Evolutionary conservation across 768 basidiomycete genomes (phyloP).

Genomic region (Rhodosporidiobolus odoratus): DNA sequence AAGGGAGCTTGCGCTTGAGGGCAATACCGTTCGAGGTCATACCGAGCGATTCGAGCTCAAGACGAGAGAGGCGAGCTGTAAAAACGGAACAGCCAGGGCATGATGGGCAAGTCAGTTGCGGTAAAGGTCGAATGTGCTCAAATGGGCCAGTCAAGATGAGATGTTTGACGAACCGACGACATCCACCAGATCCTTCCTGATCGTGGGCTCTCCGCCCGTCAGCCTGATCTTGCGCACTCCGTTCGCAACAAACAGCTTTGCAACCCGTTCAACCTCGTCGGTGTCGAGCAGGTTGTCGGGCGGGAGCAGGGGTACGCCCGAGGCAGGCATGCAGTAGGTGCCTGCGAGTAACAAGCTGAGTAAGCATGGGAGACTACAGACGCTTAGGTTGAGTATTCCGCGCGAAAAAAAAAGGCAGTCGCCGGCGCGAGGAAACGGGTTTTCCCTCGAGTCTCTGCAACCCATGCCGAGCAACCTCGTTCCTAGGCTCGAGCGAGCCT

Average conservation of each 20-base stretch:
- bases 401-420: not conserved
- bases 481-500: no score
- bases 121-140: not conserved
- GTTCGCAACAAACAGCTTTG: constrained; percentile 67
- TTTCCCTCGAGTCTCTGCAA: no score
- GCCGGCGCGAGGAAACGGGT: no score
- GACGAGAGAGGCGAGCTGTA: constrained; percentile 58
- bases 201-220: constrained; percentile 82
- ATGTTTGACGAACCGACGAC: constrained; percentile 57
- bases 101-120: not conserved
- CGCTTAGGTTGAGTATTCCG: not conserved
- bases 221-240: constrained; percentile 83
- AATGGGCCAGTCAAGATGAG: not conserved
- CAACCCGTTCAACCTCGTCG: constrained; percentile 67
- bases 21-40: constrained; percentile 82
- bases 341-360: constrained; percentile 50
- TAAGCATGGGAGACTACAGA: not conserved
- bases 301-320: constrained; percentile 71
- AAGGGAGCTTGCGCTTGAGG: constrained; percentile 65
- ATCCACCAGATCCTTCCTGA: constrained; percentile 66
- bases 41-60: constrained; percentile 68
- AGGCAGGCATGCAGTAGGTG: constrained; percentile 85
- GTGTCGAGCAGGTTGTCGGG: constrained; percentile 64
- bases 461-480: no score
- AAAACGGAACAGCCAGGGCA: not conserved